Conservation (phyloP, 306 rosid genomes). For the Rosa persica region DNA sequence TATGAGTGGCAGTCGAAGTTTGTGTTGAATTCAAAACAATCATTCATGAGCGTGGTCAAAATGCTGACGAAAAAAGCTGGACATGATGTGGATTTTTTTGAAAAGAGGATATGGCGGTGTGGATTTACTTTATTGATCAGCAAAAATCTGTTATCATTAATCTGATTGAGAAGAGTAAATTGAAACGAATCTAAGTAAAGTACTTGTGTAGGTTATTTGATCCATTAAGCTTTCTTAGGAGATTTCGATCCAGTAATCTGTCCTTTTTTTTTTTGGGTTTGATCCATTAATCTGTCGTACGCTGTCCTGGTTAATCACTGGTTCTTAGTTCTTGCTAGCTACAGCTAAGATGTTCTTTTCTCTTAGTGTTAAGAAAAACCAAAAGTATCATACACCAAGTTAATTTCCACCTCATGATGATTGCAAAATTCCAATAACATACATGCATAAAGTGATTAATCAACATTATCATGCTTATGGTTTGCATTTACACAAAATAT, state of each 20-base stretch:
- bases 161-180: not conserved
- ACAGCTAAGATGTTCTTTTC: too few species aligned
- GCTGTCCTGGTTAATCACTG: not conserved
- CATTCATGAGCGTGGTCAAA: conserved; percentile 8
- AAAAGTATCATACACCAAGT: not conserved
- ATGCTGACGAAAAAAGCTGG: not conserved
- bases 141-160: not conserved
- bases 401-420: too few species aligned
- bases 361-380: not conserved
- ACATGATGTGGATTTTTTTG: not conserved
- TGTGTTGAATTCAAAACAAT: not conserved
- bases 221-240: not conserved
- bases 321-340: not conserved
- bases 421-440: too few species aligned
- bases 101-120: not conserved
- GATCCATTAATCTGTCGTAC: not conserved
- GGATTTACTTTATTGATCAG: not conserved
- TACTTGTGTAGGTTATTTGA: not conserved
- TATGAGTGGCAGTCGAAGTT: not conserved
- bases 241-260: not conserved
- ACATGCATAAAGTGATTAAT: too few species aligned
- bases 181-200: not conserved
- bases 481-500: too few species aligned
- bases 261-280: too few species aligned
- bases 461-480: too few species aligned